Conservation (phyloP, 192 early-diverging fungal species). For the Coemansia sp. region DNA sequence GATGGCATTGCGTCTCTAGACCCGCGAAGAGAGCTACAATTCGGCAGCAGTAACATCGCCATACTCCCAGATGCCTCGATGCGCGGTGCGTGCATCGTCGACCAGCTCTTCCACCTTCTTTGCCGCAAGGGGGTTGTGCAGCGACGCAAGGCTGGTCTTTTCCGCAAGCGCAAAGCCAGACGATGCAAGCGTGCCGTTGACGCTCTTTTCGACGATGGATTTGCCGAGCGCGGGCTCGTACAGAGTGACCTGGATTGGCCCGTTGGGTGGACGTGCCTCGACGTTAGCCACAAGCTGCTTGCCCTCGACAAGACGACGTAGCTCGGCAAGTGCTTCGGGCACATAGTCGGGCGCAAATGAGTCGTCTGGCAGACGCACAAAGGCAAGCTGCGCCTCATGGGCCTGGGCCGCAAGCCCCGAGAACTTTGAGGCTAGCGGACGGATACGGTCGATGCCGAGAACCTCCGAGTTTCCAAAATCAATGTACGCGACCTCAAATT, state of each 20-base stretch:
- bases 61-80: constrained; percentile 50
- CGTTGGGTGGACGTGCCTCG: constrained; percentile 60
- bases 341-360: constrained; percentile 71
- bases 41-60: constrained; percentile 43
- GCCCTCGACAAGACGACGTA: constrained; percentile 65
- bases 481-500: constrained; percentile 76
- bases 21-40: background rate
- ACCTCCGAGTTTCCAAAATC: constrained; percentile 96
- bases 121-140: constrained; percentile 29
- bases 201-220: constrained; percentile 61
- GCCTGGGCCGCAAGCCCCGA: constrained; percentile 69
- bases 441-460: constrained; percentile 66
- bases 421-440: constrained; percentile 76
- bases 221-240: constrained; percentile 64
- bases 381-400: constrained; percentile 81
- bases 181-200: constrained; percentile 66
- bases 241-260: constrained; percentile 62
- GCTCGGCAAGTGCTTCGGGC: constrained; percentile 65
- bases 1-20: no score
- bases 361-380: constrained; percentile 61
- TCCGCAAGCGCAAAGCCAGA: constrained; percentile 64
- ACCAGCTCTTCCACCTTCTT: constrained; percentile 41
- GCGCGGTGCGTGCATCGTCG: constrained; percentile 34
- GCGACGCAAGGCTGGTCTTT: constrained; percentile 23
- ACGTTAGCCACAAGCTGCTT: constrained; percentile 72